A percentile compares a stretch with the other conserved stretches of the same genome.
phyloP scores from a whole-genome alignment of 257 asterid species.

The Solanum stenotomum region DNA sequence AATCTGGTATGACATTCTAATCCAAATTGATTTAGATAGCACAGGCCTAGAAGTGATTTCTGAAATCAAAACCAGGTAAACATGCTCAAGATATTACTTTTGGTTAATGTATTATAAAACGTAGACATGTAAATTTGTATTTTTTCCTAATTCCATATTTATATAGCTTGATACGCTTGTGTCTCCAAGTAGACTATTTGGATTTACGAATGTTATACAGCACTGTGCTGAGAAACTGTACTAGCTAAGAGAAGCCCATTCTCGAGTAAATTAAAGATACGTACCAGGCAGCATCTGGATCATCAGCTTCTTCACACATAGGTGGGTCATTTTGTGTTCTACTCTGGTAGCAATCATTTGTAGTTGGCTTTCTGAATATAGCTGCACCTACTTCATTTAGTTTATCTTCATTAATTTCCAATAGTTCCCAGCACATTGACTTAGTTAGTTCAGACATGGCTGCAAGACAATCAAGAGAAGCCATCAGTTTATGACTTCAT shows the following conservation, averaged over 20 bases:
- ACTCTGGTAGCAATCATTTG: slow-evolving; percentile 22
- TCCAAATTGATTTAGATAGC: not conserved
- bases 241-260: not conserved
- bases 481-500: not conserved
- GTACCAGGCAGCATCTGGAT: slow-evolving; percentile 29
- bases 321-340: slow-evolving; percentile 27
- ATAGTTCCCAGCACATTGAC: slow-evolving; percentile 17
- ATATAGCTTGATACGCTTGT: not conserved
- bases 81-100: not conserved
- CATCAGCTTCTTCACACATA: slow-evolving; percentile 21
- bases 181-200: not conserved
- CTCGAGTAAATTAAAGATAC: not conserved
- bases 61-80: not conserved
- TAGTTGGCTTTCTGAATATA: slow-evolving; percentile 21
- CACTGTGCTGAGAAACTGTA: not conserved
- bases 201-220: not conserved
- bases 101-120: not conserved
- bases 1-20: not conserved
- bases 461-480: not conserved
- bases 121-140: not conserved
- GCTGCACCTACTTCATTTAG: slow-evolving; percentile 25
- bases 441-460: slow-evolving; percentile 13
- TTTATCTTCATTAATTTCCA: slow-evolving; percentile 15
- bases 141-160: not conserved
- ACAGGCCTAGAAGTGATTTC: not conserved